Conservation (phyloP, 1,284 basidiomycete genomes). For the Erythrobasidium hasegawianum region DNA sequence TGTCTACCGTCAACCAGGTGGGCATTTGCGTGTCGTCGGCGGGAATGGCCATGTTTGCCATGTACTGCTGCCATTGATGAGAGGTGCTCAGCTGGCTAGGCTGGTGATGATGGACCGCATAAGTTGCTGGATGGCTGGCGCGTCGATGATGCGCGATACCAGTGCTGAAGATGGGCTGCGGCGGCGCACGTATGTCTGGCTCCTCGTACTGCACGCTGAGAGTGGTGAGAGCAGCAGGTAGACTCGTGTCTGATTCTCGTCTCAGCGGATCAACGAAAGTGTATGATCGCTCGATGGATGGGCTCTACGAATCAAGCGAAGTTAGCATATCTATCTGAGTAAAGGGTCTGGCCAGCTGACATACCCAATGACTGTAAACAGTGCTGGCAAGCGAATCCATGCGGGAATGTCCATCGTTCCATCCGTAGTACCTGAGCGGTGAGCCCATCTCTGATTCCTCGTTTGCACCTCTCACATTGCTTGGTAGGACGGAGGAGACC, state of each 20-base stretch:
- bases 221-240: neutral
- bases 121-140: neutral
- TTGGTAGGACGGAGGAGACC: neutral
- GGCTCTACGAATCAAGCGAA: neutral
- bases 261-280: constrained; percentile 24
- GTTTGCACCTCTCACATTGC: constrained; percentile 23
- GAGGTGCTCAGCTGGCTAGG: neutral
- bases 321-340: constrained; percentile 1
- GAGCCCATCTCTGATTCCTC: constrained; percentile 8
- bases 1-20: neutral
- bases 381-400: constrained; percentile 25
- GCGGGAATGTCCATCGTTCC: constrained; percentile 2
- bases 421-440: constrained; percentile 6
- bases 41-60: neutral
- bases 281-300: constrained; percentile 6
- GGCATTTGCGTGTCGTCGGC: neutral
- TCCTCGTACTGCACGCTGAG: neutral
- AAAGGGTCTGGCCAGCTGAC: neutral
- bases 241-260: neutral
- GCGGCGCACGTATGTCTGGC: neutral
- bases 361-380: neutral
- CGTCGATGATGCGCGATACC: neutral
- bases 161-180: neutral
- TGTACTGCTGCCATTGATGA: neutral
- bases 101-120: neutral